Base-by-base conservation (phyloP, 495 filamentous ascomycete genomes). In the Aspergillus leporis region DNA sequence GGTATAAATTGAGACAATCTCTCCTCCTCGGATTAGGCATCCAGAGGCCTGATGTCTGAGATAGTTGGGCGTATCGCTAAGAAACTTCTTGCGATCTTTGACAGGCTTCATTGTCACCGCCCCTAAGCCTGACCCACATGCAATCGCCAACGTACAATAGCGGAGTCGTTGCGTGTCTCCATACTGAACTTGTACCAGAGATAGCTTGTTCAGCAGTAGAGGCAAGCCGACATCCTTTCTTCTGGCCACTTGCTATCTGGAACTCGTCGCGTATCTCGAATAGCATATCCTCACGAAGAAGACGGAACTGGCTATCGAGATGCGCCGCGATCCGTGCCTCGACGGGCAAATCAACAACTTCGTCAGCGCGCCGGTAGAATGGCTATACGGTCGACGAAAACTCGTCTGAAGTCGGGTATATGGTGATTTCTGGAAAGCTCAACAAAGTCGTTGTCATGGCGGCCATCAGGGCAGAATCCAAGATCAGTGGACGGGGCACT, bases 231-330 rank as follows among this genome's bases (percentile, higher is more conserved):
- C 56, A 68, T 8, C 78, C 77, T 55, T 78, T 81, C 52, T 77
- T 84, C 45, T 51, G 61, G 0, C 71, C 76, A 5, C 19, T 61
- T 3, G 77, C 76, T 21, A 77, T 67, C 50, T 83, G 79, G 0
- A 87, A 46, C 41, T 87, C 87, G 14, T 87, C 82, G 0, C 86
- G 80, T 9, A 92, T 69, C 53, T 87, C 87, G 0, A 73, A 80
- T 0, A 92, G 70, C 82, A 92, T 85, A 56, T 93, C 90, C 60
- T 93, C 89, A 5, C 90, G 73, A 3, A 91, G 70, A 2, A 93
- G 81, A 0, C 90, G 87, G 62, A 91, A 95, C 55, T 93, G 89
- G 62, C 91, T 92, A 65, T 92, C 90, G 0, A 90, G 60, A 66
- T 91, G 87, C 0, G 75, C 70, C 0, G 66, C 68, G 0, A 79